Evolutionary conservation across 1,284 basidiomycete genomes (phyloP), one percentile per base, ranked within the genome.

Genomic region (Ganoderma meredithae): DNA sequence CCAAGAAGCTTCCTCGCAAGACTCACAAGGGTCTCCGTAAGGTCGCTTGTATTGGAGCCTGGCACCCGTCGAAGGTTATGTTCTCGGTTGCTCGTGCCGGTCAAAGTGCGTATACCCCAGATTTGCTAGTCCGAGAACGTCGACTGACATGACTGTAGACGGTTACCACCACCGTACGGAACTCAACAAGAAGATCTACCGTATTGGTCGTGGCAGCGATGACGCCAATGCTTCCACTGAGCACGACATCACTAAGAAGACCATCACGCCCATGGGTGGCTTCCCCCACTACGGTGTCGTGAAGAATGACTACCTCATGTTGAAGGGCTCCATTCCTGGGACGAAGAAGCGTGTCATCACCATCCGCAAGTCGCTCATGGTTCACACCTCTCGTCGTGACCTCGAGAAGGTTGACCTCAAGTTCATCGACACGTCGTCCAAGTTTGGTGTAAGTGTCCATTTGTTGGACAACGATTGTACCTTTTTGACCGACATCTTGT

Each of bases 11-110:
- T 71, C 97, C 97, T 69, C 89, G 97, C 78, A 99, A 99, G 89
- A 99, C 97, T 68, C 97, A 99, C 91, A 97, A 97, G 85, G 97
- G 97, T 95, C 94, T 98, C 77, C 95, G 97, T 83, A 98, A 99
- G 86, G 96, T 98, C 76, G 97, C 97, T 81, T 99, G 98, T 93
- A 99, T 99, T 79, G 97, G 97, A 88, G 96, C 96, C 80, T 98
- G 96, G 96, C 96, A 98, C 89, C 96, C 96, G 79, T 94, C 95
- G 74, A 97, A 96, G 85, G 97, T 98, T 89, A 99, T 99, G 97
- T 99, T 95, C 92, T 98, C 96, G 61, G 98, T 99, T 76, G 97
- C 97, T 70, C 97, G 98, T 88, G 96, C 98, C 75, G 98, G 98
- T 96, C 97, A 99, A 92, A 94, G 93, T 95, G 77, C 71, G 92